Percentiles rank a stretch among this genome's conserved stretches.
phyloP scores from a whole-genome alignment of 805 yeast genomes.

The Wickerhamomyces strasburgensis region DNA sequence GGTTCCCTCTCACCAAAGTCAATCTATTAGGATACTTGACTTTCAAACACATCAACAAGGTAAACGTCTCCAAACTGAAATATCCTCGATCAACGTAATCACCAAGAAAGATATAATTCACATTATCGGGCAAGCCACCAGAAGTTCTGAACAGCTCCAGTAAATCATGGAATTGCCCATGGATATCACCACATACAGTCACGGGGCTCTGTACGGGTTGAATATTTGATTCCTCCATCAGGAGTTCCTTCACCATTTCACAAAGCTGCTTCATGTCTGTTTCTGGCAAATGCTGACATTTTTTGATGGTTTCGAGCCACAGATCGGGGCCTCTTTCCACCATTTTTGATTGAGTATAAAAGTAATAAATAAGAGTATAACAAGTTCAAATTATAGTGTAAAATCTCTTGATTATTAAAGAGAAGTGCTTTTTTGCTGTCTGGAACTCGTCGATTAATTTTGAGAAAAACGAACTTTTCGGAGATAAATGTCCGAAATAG shows the following conservation, averaged over 20 bases:
- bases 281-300: constrained; percentile 85
- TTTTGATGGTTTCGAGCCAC: constrained; percentile 91
- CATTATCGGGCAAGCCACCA: constrained; percentile 87
- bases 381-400: too few species aligned
- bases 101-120: constrained; percentile 83
- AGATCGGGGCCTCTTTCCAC: constrained; percentile 84
- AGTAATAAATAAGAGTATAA: too few species aligned
- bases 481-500: too few species aligned
- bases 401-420: too few species aligned
- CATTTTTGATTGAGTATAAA: constrained; percentile 32
- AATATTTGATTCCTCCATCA: constrained; percentile 94
- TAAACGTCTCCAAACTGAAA: constrained; percentile 89
- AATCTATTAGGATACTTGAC: constrained; percentile 81
- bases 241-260: constrained; percentile 87
- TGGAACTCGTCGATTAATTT: too few species aligned
- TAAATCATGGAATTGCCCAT: constrained; percentile 95
- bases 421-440: too few species aligned
- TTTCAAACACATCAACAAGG: constrained; percentile 87
- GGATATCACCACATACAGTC: constrained; percentile 95
- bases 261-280: constrained; percentile 94
- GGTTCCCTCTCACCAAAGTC: constrained; percentile 95
- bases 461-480: too few species aligned
- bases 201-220: constrained; percentile 94
- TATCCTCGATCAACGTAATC: constrained; percentile 99
- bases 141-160: constrained; percentile 83